These are phyloP conservation scores for Chrysanthemum seticuspe DNA, from an alignment of 129 eudicot genomes.

Conservation along the genomic window DNA sequence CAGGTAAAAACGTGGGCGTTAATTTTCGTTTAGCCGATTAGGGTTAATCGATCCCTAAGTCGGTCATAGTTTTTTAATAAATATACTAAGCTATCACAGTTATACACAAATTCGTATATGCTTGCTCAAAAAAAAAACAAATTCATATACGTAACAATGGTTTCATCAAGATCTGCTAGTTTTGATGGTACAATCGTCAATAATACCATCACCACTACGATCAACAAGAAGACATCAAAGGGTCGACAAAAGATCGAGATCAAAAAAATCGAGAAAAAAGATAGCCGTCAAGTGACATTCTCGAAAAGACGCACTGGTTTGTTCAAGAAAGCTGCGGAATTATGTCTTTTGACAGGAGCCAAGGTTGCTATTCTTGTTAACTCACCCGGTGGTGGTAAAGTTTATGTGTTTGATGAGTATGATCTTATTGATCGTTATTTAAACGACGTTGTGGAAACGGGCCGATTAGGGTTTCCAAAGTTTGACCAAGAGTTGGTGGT, in stretches of 20 bases:
- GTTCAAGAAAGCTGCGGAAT: conserved; percentile 21
- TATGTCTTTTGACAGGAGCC: conserved; percentile 18
- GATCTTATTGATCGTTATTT: neutral
- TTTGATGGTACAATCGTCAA: no score
- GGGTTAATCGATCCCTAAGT: no score
- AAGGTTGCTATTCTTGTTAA: conserved; percentile 12
- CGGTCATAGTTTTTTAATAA: no score
- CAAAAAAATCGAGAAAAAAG: conserved; percentile 5
- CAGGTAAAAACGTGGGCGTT: no score
- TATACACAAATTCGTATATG: no score
- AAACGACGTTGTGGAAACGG: neutral
- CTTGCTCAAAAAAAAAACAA: no score
- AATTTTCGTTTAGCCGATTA: no score
- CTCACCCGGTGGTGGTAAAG: conserved; percentile 6
- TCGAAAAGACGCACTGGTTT: conserved; percentile 18
- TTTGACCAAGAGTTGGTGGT: neutral
- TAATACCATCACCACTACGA: neutral
- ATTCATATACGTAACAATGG: no score
- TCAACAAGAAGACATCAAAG: neutral
- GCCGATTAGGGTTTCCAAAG: neutral
- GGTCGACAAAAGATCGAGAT: conserved; percentile 18
- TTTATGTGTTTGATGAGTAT: conserved; percentile 2
- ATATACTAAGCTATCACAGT: no score
- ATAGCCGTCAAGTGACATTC: conserved; percentile 17
- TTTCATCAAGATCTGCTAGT: no score